These are phyloP conservation scores for Cephaloascus fragrans DNA, from an alignment of 805 yeast species.

Conservation along the genomic window DNA sequence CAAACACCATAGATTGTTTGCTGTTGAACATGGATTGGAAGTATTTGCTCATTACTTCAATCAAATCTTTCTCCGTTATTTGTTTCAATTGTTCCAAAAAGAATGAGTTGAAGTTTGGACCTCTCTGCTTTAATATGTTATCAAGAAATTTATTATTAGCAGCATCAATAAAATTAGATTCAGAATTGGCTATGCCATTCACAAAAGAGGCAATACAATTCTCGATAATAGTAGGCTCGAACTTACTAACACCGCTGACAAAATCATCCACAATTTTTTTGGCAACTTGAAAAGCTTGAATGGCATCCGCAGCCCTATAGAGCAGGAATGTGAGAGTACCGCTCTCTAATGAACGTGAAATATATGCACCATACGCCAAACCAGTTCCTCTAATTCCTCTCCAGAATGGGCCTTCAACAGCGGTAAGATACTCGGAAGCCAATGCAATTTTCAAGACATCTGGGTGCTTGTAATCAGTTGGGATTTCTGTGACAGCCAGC, in stretches of 20 bases:
- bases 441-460: constrained; percentile 66
- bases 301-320: constrained; percentile 78
- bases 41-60: constrained; percentile 42
- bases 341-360: constrained; percentile 49
- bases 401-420: constrained; percentile 97
- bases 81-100: constrained; percentile 44
- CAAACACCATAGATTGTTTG: constrained; percentile 47
- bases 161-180: constrained; percentile 55
- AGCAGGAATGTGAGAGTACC: constrained; percentile 60
- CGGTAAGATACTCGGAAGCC: constrained; percentile 67
- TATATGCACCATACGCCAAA: constrained; percentile 78
- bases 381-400: constrained; percentile 93
- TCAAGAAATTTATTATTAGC: constrained; percentile 61
- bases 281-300: constrained; percentile 54
- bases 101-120: constrained; percentile 48
- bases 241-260: constrained; percentile 39
- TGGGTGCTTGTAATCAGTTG: constrained; percentile 30
- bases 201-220: constrained; percentile 75
- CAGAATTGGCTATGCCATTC: constrained; percentile 56
- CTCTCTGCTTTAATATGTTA: constrained; percentile 57
- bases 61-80: constrained; percentile 45
- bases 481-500: constrained; percentile 48
- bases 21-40: constrained; percentile 57
- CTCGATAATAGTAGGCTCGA: constrained; percentile 53
- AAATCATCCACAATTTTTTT: constrained; percentile 52